phyloP scores from a whole-genome alignment of 2,329 filamentous ascomycete species.

The Nemania sp. region DNA sequence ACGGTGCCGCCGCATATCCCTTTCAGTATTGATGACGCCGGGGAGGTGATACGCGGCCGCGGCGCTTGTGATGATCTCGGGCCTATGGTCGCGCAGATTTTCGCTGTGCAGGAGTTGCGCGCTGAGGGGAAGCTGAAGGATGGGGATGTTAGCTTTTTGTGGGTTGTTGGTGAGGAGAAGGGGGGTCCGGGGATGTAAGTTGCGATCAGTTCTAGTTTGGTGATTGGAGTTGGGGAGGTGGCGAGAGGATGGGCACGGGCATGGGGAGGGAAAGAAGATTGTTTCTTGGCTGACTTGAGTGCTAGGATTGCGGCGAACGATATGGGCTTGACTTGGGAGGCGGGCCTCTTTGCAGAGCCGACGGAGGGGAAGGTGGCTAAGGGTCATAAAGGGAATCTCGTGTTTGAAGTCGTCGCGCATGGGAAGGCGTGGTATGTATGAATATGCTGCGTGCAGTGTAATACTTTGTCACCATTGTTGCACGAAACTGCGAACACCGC shows the following conservation, averaged over 20 bases:
- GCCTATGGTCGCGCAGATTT: conserved; percentile 53
- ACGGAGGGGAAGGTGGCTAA: conserved; percentile 56
- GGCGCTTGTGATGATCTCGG: conserved; percentile 45
- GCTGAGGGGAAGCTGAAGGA: conserved; percentile 31
- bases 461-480: not conserved
- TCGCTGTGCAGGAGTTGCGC: conserved; percentile 45
- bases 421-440: conserved; percentile 35
- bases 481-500: too few relatives aligned
- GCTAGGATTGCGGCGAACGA: conserved; percentile 53
- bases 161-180: conserved; percentile 55
- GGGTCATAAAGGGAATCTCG: conserved; percentile 54
- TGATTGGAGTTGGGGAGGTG: too few relatives aligned
- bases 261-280: too few relatives aligned
- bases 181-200: conserved; percentile 60
- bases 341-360: conserved; percentile 57
- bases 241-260: too few relatives aligned
- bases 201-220: too few relatives aligned
- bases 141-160: conserved; percentile 39
- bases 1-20: conserved; percentile 56
- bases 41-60: conserved; percentile 50
- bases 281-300: too few relatives aligned
- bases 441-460: too few relatives aligned
- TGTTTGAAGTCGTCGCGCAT: conserved; percentile 38
- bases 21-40: conserved; percentile 44
- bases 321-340: conserved; percentile 46